Conservation (phyloP, 164 flowering plant genomes). For the Aristolochia contorta region DNA sequence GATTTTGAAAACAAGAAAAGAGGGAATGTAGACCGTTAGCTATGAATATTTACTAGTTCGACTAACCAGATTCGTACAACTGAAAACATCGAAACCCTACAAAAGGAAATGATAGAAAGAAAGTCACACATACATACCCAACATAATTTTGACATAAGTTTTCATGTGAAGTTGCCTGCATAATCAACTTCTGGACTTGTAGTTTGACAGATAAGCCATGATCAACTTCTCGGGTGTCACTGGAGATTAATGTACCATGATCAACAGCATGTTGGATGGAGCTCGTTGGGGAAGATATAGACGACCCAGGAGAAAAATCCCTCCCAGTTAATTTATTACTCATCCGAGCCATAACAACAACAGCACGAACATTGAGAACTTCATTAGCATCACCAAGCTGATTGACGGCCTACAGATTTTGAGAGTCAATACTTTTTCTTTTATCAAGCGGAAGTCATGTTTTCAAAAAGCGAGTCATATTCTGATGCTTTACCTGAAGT, state of each 20-base stretch:
- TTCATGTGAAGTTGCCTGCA: conserved; percentile 85
- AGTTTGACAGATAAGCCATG: conserved; percentile 83
- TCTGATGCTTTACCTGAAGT: conserved; percentile 56
- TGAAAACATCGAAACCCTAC: too few species aligned
- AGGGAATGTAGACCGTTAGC: too few species aligned
- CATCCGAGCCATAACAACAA: conserved; percentile 97
- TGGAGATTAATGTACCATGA: conserved; percentile 44
- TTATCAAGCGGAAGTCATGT: background rate
- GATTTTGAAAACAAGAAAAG: too few species aligned
- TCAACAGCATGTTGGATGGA: conserved; percentile 54
- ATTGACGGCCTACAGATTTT: conserved; percentile 66
- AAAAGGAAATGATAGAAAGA: background rate
- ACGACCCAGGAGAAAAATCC: conserved; percentile 59
- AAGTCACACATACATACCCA: conserved; percentile 49
- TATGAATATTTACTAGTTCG: too few species aligned
- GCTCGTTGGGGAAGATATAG: conserved; percentile 26
- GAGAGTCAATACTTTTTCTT: background rate
- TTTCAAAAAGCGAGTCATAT: too few species aligned
- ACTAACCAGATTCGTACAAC: too few species aligned
- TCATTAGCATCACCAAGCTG: conserved; percentile 99
- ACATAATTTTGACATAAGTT: conserved; percentile 96
- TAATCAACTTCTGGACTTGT: conserved; percentile 86
- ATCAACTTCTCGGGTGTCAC: conserved; percentile 81
- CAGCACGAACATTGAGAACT: conserved; percentile 90
- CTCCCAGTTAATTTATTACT: conserved; percentile 95